These are phyloP conservation scores for Oryza glaberrima DNA, from an alignment of 176 grass and related monocot species.

Conservation along the genomic window DNA sequence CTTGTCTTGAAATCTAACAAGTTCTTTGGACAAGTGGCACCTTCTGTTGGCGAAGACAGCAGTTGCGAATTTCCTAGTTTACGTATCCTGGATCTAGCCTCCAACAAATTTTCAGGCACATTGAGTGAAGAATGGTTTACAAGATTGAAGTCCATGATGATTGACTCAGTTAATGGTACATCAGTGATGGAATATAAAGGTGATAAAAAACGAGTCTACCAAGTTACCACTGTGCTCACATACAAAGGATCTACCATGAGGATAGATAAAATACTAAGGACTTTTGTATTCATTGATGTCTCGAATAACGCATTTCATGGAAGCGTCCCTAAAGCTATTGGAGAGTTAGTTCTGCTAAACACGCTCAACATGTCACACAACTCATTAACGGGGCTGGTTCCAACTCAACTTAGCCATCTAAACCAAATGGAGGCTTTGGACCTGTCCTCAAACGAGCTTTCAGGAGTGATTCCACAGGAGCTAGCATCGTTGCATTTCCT, in stretches of 20 bases:
- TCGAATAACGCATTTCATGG: conserved; percentile 38
- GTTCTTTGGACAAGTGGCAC: background rate
- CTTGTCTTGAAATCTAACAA: conserved; percentile 14
- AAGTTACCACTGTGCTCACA: conserved; percentile 2
- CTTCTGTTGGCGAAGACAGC: background rate
- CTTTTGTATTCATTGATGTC: conserved; percentile 28
- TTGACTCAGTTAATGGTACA: background rate
- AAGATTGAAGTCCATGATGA: conserved; percentile 9
- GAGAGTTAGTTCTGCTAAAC: conserved; percentile 27
- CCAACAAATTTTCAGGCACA: conserved; percentile 43
- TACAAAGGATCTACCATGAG: background rate
- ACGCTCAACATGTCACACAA: conserved; percentile 38
- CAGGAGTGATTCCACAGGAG: conserved; percentile 25
- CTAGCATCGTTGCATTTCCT: conserved; percentile 46
- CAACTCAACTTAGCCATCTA: conserved; percentile 18
- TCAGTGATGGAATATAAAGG: conserved; percentile 7
- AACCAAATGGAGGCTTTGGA: conserved; percentile 43
- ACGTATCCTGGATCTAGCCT: conserved; percentile 35
- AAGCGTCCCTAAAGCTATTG: conserved; percentile 39
- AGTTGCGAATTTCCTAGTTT: background rate
- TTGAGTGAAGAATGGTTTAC: conserved; percentile 25
- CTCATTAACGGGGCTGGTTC: background rate
- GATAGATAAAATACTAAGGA: no score
- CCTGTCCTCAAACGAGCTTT: conserved; percentile 43
- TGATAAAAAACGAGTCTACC: background rate